Percentiles rank a stretch among this genome's conserved stretches.
phyloP scores from a whole-genome alignment of 1,284 basidiomycete species.

The Volvariella volvacea region DNA sequence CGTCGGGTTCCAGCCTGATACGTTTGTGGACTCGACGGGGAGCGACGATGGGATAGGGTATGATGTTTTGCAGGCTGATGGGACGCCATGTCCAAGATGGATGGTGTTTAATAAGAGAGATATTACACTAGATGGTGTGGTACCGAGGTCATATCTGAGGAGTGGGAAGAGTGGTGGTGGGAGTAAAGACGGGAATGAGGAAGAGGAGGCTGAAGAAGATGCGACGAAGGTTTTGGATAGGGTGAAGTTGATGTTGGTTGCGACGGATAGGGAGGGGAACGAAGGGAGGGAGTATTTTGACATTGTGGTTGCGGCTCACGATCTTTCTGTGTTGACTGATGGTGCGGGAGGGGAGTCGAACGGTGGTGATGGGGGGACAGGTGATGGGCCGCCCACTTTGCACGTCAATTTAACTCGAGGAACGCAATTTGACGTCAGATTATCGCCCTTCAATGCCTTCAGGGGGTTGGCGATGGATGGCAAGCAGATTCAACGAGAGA shows the following conservation, averaged over 20 bases:
- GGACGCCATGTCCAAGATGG: slow-evolving; percentile 71
- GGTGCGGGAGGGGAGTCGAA: too few species aligned
- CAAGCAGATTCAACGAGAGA: slow-evolving; percentile 40
- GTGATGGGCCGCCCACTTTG: background rate
- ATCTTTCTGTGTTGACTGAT: slow-evolving; percentile 42
- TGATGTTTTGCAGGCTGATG: slow-evolving; percentile 57
- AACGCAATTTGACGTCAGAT: slow-evolving; percentile 48
- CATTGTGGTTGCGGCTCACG: slow-evolving; percentile 55
- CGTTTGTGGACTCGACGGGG: slow-evolving; percentile 38
- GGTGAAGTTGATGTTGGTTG: slow-evolving; percentile 51
- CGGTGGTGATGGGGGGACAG: too few species aligned
- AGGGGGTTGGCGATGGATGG: slow-evolving; percentile 58
- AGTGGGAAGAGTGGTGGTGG: too few species aligned
- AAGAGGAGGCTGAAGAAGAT: background rate
- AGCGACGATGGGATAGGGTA: slow-evolving; percentile 50
- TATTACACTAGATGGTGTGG: slow-evolving; percentile 76
- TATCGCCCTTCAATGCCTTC: slow-evolving; percentile 54
- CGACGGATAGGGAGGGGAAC: slow-evolving; percentile 59
- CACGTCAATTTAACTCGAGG: slow-evolving; percentile 61
- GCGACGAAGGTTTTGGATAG: slow-evolving; percentile 12
- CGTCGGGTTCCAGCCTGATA: slow-evolving; percentile 73
- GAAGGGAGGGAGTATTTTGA: slow-evolving; percentile 42
- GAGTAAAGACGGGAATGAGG: too few species aligned
- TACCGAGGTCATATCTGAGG: slow-evolving; percentile 26
- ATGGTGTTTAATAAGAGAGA: slow-evolving; percentile 61